A percentile compares a stretch with the other conserved stretches of the same genome.
Evolutionary conservation across 306 rosid genomes (phyloP).

Genomic region (Mucuna pruriens): DNA sequence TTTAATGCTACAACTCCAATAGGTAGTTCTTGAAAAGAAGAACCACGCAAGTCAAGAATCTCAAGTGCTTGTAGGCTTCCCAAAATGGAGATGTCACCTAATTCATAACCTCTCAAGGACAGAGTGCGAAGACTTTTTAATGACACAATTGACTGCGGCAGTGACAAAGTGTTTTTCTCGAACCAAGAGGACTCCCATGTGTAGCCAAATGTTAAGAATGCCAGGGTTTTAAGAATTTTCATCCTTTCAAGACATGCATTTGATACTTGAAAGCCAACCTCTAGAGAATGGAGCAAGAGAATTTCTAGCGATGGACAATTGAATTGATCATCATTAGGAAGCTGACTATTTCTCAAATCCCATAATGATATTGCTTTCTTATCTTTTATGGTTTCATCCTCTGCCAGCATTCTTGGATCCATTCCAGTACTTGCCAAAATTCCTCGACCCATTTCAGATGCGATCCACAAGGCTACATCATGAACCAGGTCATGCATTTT

Average conservation of each 20-base stretch:
- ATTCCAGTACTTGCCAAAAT: neutral
- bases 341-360: neutral
- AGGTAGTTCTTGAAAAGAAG: conserved; percentile 28
- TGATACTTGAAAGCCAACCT: neutral
- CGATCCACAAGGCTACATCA: conserved; percentile 26
- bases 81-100: conserved; percentile 9
- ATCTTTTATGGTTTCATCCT: neutral
- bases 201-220: neutral
- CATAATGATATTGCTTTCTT: conserved; percentile 8
- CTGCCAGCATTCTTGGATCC: neutral
- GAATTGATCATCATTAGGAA: neutral
- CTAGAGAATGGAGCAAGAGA: neutral
- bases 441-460: neutral
- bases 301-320: neutral
- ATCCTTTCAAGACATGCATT: neutral
- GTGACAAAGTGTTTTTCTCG: too few relatives aligned
- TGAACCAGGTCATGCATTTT: conserved; percentile 35
- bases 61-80: conserved; percentile 21
- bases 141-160: conserved; percentile 11
- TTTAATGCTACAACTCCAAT: neutral
- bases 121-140: neutral
- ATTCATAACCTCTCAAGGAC: too few relatives aligned
- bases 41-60: neutral
- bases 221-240: conserved; percentile 19
- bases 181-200: neutral